Evolutionary conservation across 1,284 basidiomycete species (phyloP), one percentile per base, ranked within the genome.

Genomic region (Heliocybe sulcata): DNA sequence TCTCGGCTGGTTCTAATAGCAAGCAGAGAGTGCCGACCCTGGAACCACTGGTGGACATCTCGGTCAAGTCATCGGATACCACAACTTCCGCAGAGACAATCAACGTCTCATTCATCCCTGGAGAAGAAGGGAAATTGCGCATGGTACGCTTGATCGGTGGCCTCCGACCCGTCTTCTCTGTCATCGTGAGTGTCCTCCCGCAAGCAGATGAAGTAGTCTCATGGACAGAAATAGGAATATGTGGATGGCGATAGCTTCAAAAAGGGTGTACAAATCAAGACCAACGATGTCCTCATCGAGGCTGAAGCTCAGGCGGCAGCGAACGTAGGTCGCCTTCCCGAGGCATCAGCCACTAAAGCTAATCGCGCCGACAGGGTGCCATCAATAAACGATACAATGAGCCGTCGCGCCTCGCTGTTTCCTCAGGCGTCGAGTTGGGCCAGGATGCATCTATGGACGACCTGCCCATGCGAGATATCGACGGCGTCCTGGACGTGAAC

Each of bases 401-500:
- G 67, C 68, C 77, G 1, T 69, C 80, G 3, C 70, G 73, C n/a
- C 61, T 86, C n/a, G 76, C 79, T 14, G 74, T 90, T 45, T 77
- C 76, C 48, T 84, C 83, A 26, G 89, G 87, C 6, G 65, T 75
- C 25, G 81, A 86, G 58, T 68, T 83, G 4, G 85, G 80, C 25
- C 80, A 83, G 61, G 81, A 83, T 55, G 75, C 79, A 56, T 69
- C 76, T 23, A 72, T 79, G 61, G 85, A 83, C 58, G 81, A 82
- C 55, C 66, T 77, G 8, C 69, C 70, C 16, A 65, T 71, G 35
- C 74, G 70, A 29, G 74, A 80, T 55, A 65, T 81, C 4, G 85
- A 90, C 27, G 89, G 88, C 25, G 74, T 82, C 22, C 78, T 94
- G 19, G 90, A 94, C 60, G 84, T 87, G 9, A 84, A 95, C 66